Conservation (phyloP, 2,329 filamentous ascomycete genomes). For the Diplodia sapinea region DNA sequence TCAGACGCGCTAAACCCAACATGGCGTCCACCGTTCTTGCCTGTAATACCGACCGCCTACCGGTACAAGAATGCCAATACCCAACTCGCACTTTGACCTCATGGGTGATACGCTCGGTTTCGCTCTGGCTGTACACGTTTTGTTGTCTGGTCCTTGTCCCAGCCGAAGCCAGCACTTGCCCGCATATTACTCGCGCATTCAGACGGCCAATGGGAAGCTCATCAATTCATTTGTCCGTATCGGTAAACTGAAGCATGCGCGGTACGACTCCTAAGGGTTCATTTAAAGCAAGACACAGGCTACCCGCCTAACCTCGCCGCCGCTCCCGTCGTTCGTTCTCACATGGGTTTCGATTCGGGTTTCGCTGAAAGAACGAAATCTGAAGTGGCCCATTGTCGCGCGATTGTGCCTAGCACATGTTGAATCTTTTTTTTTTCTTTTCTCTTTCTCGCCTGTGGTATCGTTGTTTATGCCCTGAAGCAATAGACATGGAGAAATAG, state of each 20-base stretch:
- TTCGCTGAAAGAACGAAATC: neutral
- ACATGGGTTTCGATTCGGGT: too few relatives aligned
- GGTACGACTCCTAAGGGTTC: neutral
- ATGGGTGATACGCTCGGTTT: neutral
- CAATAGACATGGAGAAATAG: neutral
- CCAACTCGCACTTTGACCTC: neutral
- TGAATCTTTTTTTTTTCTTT: neutral
- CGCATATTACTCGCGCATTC: neutral
- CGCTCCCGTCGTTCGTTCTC: neutral
- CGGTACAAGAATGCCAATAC: neutral
- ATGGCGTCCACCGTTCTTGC: neutral
- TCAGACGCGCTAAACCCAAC: constrained; percentile 21
- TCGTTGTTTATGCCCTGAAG: neutral
- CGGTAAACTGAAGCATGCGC: constrained; percentile 1
- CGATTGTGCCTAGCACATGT: neutral
- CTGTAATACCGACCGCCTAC: neutral
- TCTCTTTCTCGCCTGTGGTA: neutral
- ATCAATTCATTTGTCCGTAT: constrained; percentile 8
- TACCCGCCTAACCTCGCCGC: neutral
- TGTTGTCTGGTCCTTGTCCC: neutral
- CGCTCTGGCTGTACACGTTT: neutral
- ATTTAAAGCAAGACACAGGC: neutral
- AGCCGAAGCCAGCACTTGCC: neutral
- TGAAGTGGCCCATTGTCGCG: neutral
- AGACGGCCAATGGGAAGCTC: neutral